Percentiles rank a stretch among this genome's conserved stretches.
Evolutionary conservation across 345 rosid species (phyloP).

Genomic region (Dimocarpus longan): DNA sequence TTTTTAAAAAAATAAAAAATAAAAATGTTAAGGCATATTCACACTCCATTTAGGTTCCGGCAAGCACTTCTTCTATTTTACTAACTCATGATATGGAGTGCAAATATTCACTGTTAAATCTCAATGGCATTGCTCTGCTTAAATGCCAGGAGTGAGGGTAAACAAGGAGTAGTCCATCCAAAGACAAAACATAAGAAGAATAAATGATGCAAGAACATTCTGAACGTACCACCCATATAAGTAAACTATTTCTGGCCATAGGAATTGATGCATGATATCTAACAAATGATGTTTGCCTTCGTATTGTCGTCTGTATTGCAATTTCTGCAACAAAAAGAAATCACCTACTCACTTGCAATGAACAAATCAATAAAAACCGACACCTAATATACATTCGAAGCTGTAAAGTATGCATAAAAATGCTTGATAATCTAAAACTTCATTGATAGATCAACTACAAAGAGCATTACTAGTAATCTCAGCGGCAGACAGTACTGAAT

Average conservation of each 20-base stretch:
- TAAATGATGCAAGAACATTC: constrained; percentile 15
- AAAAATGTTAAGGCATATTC: background rate
- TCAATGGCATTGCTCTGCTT: background rate
- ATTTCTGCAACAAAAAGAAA: constrained; percentile 49
- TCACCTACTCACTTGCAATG: constrained; percentile 12
- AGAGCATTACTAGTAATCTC: background rate
- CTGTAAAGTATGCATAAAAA: background rate
- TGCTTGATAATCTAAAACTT: background rate
- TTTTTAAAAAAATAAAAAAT: too few species aligned
- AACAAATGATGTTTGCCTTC: constrained; percentile 82
- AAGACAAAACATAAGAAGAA: background rate
- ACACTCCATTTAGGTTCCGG: background rate
- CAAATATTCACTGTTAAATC: background rate
- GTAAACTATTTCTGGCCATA: constrained; percentile 51
- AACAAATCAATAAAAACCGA: constrained; percentile 1
- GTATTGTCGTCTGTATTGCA: constrained; percentile 47
- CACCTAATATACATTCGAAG: background rate
- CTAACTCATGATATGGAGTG: background rate
- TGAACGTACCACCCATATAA: constrained; percentile 82
- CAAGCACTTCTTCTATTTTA: background rate
- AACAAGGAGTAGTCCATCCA: background rate
- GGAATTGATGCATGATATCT: constrained; percentile 66
- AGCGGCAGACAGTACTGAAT: background rate
- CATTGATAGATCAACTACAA: background rate
- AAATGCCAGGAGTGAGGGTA: background rate